Conservation (phyloP, 352 stramenopile genomes). For the Globisporangium nunn region DNA sequence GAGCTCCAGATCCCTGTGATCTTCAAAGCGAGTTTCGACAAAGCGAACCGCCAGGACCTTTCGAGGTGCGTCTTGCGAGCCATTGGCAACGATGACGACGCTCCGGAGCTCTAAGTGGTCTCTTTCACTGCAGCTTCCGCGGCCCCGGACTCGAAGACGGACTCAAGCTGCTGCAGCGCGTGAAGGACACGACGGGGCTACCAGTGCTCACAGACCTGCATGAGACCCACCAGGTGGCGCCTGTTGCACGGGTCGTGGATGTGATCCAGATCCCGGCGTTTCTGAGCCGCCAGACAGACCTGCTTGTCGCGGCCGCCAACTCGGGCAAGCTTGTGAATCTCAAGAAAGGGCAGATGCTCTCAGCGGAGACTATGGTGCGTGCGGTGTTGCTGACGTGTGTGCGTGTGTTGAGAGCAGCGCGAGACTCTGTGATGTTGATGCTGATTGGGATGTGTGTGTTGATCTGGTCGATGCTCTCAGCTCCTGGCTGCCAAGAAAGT, state of each 20-base stretch:
- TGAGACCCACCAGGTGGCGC: conserved; percentile 71
- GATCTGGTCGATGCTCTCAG: conserved; percentile 14
- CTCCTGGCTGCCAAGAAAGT: conserved; percentile 73
- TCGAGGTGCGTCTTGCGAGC: conserved; percentile 18
- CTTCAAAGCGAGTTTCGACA: conserved; percentile 89
- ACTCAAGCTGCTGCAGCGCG: conserved; percentile 63
- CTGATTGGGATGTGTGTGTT: not conserved
- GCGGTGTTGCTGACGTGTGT: too few species aligned
- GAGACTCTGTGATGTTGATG: conserved; percentile 1
- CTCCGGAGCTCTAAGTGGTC: not conserved
- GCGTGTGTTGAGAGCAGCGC: not conserved
- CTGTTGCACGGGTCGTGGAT: conserved; percentile 64
- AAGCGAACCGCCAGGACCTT: conserved; percentile 82
- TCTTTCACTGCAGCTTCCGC: conserved; percentile 38
- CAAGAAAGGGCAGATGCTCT: conserved; percentile 88
- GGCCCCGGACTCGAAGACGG: conserved; percentile 65
- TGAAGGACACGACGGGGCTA: conserved; percentile 65
- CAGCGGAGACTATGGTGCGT: conserved; percentile 66
- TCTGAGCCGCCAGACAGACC: conserved; percentile 84
- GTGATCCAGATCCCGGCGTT: conserved; percentile 87
- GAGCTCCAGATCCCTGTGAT: conserved; percentile 68
- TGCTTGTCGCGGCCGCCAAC: conserved; percentile 68
- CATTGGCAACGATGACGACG: too few species aligned
- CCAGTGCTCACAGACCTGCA: conserved; percentile 84
- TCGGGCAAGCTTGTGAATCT: conserved; percentile 80